These are phyloP conservation scores for Solanum commersonii DNA, from an alignment of 257 asterid species.

Conservation along the genomic window DNA sequence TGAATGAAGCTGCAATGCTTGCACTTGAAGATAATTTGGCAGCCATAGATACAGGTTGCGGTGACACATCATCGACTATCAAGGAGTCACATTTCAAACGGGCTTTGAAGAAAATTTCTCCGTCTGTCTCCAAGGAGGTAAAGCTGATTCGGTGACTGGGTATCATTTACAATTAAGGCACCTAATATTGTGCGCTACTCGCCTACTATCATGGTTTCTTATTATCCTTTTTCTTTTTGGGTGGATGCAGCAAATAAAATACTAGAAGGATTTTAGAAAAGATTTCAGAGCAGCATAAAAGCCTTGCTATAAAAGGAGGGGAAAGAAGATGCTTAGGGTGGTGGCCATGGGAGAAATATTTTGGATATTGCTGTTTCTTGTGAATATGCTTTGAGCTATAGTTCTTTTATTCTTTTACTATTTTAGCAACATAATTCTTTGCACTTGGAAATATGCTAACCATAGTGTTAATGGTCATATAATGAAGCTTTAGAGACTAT, in stretches of 20 bases:
- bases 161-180: neutral
- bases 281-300: slow-evolving; percentile 18
- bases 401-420: too few species aligned
- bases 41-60: slow-evolving; percentile 3
- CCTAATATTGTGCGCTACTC: neutral
- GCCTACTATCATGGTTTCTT: too few species aligned
- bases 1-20: slow-evolving; percentile 54
- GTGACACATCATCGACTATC: slow-evolving; percentile 26
- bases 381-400: neutral
- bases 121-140: slow-evolving; percentile 59
- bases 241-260: neutral
- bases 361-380: neutral
- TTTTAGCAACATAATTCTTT: too few species aligned
- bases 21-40: slow-evolving; percentile 40
- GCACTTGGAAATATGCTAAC: neutral
- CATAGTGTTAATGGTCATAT: too few species aligned
- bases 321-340: neutral
- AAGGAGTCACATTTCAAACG: slow-evolving; percentile 44
- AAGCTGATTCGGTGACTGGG: neutral
- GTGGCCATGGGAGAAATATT: neutral
- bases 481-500: too few species aligned
- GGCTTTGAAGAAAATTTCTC: slow-evolving; percentile 42
- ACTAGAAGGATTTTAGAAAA: slow-evolving; percentile 33
- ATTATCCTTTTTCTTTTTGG: too few species aligned
- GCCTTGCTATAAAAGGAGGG: neutral